Base-by-base conservation (phyloP, 2,329 filamentous ascomycete species). In the Achaetomium macrosporum region DNA sequence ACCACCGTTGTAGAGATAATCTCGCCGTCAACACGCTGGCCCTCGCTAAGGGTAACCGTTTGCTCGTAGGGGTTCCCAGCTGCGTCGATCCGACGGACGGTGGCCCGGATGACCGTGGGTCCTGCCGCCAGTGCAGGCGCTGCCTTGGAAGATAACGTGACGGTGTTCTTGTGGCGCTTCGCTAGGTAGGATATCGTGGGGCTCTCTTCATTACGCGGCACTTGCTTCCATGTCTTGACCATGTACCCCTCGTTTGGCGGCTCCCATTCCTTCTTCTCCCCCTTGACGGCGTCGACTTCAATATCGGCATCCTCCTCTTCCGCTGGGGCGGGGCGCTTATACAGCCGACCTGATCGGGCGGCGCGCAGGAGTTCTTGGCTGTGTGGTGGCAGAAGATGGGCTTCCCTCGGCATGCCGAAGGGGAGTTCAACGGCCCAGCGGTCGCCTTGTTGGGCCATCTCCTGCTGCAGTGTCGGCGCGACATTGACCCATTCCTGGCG, bases 401-500 rank as follows among this genome's bases (percentile, higher is more conserved):
- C 88, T 66, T 96, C 92, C 63, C 88, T 87, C 37, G 92, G 92
- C 88, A 96, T 92, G 42, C 81, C 82, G 58, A 81, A 76, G 3
- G 88, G 84, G 16, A 90, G 78, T 65, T 96, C 91, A 44, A 76
- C 65, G n/a, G 83, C 84, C 81, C 87, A 92, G 48, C 81, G 75
- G 66, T 87, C 81, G 63, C 83, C 82, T 60, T 78, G 78, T 57
- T 83, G 76, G 31, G 72, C 75, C 29, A 77, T 82, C 61, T 91
- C 86, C 57, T 82, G 75, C 36, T 81, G 77, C 10, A 78, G 73
- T 12, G 81, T 81, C 48, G 88, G 84, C 59, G 82, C 83, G 64
- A 92, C 73, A 40, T 73, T 85, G 52, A 89, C 78, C 70, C 75
- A 76, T 54, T 87, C 83, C 58, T 87, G 83, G 51, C 88, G 84